Evolutionary conservation across 345 rosid genomes (phyloP).

Genomic region (Euphorbia lathyris): DNA sequence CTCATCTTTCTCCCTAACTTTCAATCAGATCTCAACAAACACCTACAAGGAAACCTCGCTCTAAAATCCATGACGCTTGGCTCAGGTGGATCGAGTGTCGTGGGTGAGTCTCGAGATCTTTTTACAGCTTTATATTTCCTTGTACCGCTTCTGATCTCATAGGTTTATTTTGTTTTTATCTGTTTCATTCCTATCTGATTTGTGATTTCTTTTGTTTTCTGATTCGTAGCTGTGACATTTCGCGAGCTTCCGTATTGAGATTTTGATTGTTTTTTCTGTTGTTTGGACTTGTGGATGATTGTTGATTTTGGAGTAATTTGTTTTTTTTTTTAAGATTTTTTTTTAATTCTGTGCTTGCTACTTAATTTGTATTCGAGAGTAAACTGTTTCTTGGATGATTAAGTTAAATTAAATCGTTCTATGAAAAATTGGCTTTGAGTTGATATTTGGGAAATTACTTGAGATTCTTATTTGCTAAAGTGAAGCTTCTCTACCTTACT

Average conservation of each 20-base stretch:
- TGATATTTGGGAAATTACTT: background rate
- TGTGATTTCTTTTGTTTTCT: background rate
- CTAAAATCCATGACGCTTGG: slow-evolving; percentile 67
- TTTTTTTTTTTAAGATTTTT: background rate
- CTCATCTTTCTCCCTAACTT: background rate
- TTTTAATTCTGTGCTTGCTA: too few relatives aligned
- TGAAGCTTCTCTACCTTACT: background rate
- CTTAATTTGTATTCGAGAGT: background rate
- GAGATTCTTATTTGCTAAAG: background rate
- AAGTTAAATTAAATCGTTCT: too few relatives aligned
- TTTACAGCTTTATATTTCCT: background rate
- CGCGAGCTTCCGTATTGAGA: too few relatives aligned
- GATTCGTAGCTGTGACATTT: too few relatives aligned
- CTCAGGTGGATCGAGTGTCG: slow-evolving; percentile 88
- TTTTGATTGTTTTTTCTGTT: too few relatives aligned
- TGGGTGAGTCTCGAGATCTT: slow-evolving; percentile 40
- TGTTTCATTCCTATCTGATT: too few relatives aligned
- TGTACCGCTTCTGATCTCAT: slow-evolving; percentile 2
- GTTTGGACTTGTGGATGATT: background rate
- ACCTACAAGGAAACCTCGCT: slow-evolving; percentile 5
- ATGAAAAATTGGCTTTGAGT: too few relatives aligned
- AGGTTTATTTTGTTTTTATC: too few relatives aligned
- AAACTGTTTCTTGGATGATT: background rate
- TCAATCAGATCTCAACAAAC: slow-evolving; percentile 45
- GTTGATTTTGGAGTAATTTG: background rate